These are phyloP conservation scores for Fusarium torulosum DNA, from an alignment of 2,329 filamentous ascomycete species.

Conservation along the genomic window DNA sequence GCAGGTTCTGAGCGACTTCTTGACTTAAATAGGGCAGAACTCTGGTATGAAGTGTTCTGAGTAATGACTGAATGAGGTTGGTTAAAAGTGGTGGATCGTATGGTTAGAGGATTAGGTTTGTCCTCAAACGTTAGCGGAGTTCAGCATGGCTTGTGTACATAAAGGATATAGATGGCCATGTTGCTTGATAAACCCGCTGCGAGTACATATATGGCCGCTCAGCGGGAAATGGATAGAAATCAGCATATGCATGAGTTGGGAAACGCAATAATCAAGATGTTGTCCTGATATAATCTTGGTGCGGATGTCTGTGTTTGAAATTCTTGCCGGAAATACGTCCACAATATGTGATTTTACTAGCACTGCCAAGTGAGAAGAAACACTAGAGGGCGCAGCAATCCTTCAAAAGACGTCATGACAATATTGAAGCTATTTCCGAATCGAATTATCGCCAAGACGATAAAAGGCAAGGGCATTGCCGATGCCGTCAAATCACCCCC, in stretches of 20 bases:
- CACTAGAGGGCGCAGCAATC: background rate
- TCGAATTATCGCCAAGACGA: conserved; percentile 29
- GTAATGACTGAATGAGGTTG: conserved; percentile 28
- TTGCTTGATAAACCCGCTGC: background rate
- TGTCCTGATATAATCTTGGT: background rate
- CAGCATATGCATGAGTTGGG: conserved; percentile 1
- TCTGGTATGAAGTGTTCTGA: background rate
- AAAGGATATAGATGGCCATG: conserved; percentile 1
- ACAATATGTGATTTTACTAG: background rate
- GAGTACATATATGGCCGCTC: background rate
- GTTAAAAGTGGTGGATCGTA: conserved; percentile 9
- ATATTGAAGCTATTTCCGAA: conserved; percentile 7
- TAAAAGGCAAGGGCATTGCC: conserved; percentile 34
- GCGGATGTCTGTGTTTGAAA: conserved; percentile 17
- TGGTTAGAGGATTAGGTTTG: background rate
- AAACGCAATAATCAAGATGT: background rate
- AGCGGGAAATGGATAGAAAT: conserved; percentile 12
- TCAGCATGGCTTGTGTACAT: conserved; percentile 11
- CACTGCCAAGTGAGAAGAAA: background rate
- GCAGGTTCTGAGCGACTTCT: conserved; percentile 68
- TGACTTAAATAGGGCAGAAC: conserved; percentile 45
- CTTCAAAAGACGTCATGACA: background rate
- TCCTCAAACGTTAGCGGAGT: background rate
- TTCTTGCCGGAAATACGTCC: conserved; percentile 2
- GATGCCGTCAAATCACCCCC: conserved; percentile 26